Conservation (phyloP, 208 protist genomes). For the Acanthamoeba triangularis region DNA sequence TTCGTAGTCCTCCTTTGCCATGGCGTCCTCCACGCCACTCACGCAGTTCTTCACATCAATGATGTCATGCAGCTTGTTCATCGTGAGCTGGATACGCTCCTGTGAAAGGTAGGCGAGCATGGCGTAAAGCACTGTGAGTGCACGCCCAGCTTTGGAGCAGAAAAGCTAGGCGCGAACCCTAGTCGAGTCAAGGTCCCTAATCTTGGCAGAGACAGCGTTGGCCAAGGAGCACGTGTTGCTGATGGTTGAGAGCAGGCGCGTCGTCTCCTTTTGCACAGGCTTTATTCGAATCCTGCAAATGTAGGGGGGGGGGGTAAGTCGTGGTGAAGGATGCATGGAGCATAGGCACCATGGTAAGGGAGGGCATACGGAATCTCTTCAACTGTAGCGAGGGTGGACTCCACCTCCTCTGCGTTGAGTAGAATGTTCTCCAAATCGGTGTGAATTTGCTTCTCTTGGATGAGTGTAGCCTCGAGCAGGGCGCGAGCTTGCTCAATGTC, state of each 20-base stretch:
- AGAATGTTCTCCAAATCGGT: constrained; percentile 48
- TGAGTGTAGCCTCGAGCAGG: constrained; percentile 6
- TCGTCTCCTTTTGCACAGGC: constrained; percentile 57
- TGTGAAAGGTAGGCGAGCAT: background rate
- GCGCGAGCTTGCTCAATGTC: constrained; percentile 40
- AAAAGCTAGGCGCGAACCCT: background rate
- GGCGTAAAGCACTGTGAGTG: background rate
- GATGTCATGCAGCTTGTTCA: constrained; percentile 73
- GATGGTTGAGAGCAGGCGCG: constrained; percentile 9
- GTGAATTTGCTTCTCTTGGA: constrained; percentile 46
- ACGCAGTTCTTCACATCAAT: constrained; percentile 75
- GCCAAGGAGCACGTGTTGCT: constrained; percentile 66
- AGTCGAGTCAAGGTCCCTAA: constrained; percentile 63
- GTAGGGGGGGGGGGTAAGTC: background rate
- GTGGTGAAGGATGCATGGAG: background rate
- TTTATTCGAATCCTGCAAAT: constrained; percentile 37
- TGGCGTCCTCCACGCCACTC: constrained; percentile 58
- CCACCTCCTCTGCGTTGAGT: constrained; percentile 30
- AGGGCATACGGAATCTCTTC: constrained; percentile 66
- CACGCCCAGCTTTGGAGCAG: background rate
- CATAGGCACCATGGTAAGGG: background rate
- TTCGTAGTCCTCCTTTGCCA: constrained; percentile 71
- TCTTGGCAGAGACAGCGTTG: constrained; percentile 47
- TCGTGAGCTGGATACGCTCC: constrained; percentile 59
- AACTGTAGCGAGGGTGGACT: constrained; percentile 22